Percentiles rank a stretch among this genome's conserved stretches.
These are phyloP conservation scores for Effrenium voratum DNA, from an alignment of 73 alveolate species.

Conservation along the genomic window DNA sequence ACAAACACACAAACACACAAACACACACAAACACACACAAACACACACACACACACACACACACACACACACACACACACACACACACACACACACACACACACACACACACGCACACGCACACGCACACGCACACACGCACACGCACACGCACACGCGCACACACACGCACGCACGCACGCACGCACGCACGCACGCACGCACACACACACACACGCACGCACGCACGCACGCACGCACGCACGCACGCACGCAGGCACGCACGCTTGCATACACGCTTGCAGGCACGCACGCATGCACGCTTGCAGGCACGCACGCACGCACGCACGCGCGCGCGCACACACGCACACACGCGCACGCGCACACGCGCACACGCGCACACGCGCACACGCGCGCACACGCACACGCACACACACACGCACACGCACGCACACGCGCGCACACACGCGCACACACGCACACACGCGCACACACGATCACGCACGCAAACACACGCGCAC, in stretches of 20 bases:
- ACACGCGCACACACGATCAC: too few species aligned
- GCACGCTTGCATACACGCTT: not conserved
- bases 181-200: conserved; percentile 2
- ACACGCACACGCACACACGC: not conserved
- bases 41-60: not conserved
- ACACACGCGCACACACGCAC: too few species aligned
- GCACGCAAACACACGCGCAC: too few species aligned
- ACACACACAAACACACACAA: not conserved
- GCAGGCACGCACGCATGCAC: not conserved
- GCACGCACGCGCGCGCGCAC: not conserved
- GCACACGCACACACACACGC: too few species aligned
- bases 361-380: not conserved
- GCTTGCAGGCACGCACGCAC: not conserved
- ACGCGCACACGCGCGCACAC: not conserved
- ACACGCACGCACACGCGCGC: too few species aligned
- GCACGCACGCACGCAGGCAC: not conserved
- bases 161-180: not conserved
- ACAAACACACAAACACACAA: not conserved
- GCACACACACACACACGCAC: not conserved
- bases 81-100: not conserved
- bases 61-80: not conserved
- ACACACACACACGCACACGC: not conserved
- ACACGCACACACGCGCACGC: not conserved
- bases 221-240: not conserved
- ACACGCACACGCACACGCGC: not conserved